Conservation (phyloP, 164 flowering plant genomes). For the Dillenia turbinata region DNA sequence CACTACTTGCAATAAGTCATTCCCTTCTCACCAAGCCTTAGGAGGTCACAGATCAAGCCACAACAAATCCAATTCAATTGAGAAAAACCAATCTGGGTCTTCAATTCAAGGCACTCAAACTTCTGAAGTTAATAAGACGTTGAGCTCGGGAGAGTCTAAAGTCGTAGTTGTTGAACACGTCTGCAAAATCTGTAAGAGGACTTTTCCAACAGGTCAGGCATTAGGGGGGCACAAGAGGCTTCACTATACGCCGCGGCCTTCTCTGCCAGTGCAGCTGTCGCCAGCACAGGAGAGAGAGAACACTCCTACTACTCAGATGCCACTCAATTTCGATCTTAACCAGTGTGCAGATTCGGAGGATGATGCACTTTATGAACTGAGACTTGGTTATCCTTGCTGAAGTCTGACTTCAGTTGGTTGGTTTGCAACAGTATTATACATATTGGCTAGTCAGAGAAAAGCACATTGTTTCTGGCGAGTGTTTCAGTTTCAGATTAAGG, state of each 20-base stretch:
- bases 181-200: slow-evolving; percentile 8
- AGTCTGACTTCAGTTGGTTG: no score
- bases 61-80: slow-evolving; percentile 22
- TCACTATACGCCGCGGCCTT: slow-evolving; percentile 10
- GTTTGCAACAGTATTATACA: no score
- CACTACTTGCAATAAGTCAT: slow-evolving; percentile 39
- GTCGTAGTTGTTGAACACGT: slow-evolving; percentile 7
- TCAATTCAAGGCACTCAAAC: not conserved
- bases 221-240: slow-evolving; percentile 43
- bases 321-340: no score
- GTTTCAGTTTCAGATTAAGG: no score
- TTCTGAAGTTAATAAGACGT: not conserved
- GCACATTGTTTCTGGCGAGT: no score
- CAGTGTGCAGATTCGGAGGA: no score
- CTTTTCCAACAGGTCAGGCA: slow-evolving; percentile 30
- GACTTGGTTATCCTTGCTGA: no score
- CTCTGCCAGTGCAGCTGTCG: no score
- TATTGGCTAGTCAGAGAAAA: no score
- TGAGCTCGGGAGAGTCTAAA: not conserved
- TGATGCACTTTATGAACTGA: no score
- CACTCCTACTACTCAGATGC: no score
- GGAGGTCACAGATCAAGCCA: slow-evolving; percentile 78
- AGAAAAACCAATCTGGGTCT: not conserved
- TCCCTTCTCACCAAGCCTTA: slow-evolving; percentile 52
- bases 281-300: no score